phyloP scores from a whole-genome alignment of 441 rosid genomes.

The Bruguiera hainesii region DNA sequence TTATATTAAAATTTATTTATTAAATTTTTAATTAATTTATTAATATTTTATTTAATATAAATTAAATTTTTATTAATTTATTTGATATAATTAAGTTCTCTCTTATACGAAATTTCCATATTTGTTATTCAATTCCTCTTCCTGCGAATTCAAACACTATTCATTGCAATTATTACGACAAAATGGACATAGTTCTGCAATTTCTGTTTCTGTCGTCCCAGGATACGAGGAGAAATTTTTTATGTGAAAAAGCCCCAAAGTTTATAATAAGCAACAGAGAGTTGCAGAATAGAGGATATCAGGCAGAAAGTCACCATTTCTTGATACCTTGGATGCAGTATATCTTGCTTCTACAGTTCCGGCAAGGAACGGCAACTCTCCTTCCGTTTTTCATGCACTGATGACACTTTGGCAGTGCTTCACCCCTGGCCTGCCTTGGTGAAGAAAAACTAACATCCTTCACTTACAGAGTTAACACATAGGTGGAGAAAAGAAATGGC shows the following conservation, averaged over 20 bases:
- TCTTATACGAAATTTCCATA: too few species aligned
- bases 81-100: too few species aligned
- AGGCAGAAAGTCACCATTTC: conserved; percentile 47
- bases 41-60: too few species aligned
- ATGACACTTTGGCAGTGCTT: conserved; percentile 51
- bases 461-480: conserved; percentile 8
- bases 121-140: too few species aligned
- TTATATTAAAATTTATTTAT: too few species aligned
- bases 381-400: conserved; percentile 66
- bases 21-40: too few species aligned
- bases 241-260: neutral
- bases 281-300: neutral
- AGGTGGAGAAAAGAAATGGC: neutral
- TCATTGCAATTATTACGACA: conserved; percentile 53
- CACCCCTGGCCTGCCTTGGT: conserved; percentile 24
- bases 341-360: conserved; percentile 43
- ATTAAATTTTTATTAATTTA: too few species aligned
- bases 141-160: too few species aligned
- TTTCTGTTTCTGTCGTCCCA: conserved; percentile 40
- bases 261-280: conserved; percentile 1
- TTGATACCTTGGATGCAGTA: conserved; percentile 68
- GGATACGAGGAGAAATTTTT: conserved; percentile 35
- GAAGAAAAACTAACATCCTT: conserved; percentile 16
- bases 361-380: conserved; percentile 59
- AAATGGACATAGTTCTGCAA: conserved; percentile 59